Evolutionary conservation across 305 asterid species (phyloP), one percentile per base, ranked within the genome.

Genomic region (Plantago lanceolata): DNA sequence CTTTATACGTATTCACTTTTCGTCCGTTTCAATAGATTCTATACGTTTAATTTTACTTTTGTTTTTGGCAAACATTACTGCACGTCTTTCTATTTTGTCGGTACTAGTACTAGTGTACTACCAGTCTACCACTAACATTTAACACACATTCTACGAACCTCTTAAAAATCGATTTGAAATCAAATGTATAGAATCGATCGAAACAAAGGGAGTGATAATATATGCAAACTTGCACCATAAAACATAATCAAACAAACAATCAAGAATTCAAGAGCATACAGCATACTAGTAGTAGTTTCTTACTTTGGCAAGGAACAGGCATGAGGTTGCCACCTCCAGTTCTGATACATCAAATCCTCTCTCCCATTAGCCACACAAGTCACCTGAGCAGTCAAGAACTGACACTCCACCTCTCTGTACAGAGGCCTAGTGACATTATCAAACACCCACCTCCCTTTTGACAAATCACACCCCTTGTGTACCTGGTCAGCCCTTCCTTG

Each of bases 281-380:
- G n/a, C n/a, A n/a, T n/a, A n/a, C n/a, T n/a, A n/a, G n/a, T n/a
- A 14, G 9, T 6, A 51, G 15, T 19, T 6, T 19, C 78, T 75
- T 83, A 89, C 97, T 71, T 79, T 56, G 96, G 97, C 73, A 89
- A 74, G 69, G 84, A 78, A 51, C 97, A 87, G 16, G 77, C 80
- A 74, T 76, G 67, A 43, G 96, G 97, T 67, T 87, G 93, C 96
- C 97, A 87, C 72, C 82, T 84, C 96, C 96, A 90, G 0, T 81
- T 80, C 82, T 87, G 95, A 57, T 71, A 85, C 65, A 63, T 3
- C 2, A 78, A 66, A 53, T 89, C 86, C 11, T 70, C 33, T 67
- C 96, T 81, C 29, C 97, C 95, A 70, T 87, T 83, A 28, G 75
- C 73, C 60, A 59, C n/a, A 63, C 96, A 90, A 31, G 94, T 84